phyloP scores from a whole-genome alignment of 371 early-diverging fungal species.

The Massospora cicadina region DNA sequence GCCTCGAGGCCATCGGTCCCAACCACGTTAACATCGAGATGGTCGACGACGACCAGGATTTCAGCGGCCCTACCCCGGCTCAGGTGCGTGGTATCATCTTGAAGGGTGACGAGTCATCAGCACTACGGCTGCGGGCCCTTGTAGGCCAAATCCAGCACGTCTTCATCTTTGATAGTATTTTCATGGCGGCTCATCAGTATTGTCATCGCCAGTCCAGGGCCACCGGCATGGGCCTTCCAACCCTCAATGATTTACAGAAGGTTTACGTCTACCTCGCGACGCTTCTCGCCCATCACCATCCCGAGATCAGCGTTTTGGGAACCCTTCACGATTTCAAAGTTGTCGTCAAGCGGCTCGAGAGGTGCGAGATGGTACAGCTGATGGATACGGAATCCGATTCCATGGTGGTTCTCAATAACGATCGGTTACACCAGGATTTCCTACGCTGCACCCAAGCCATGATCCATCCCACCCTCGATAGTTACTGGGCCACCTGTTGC shows the following conservation, averaged over 20 bases:
- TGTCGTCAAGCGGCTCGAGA: neutral
- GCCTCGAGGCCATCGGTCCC: slow-evolving; percentile 1
- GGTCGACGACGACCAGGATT: neutral
- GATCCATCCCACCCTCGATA: neutral
- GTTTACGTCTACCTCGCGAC: neutral
- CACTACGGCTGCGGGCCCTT: neutral
- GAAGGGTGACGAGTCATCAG: neutral
- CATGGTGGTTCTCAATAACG: neutral
- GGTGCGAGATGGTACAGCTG: slow-evolving; percentile 1
- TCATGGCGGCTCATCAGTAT: neutral
- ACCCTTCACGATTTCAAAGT: neutral
- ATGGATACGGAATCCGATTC: neutral
- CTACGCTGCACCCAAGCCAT: neutral
- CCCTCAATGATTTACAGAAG: neutral
- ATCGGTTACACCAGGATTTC: slow-evolving; percentile 1
- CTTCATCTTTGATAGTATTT: neutral
- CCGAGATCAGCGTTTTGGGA: neutral
- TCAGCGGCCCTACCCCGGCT: neutral
- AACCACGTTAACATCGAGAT: neutral
- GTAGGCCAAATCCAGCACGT: neutral
- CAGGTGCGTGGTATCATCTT: neutral
- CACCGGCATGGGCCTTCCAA: neutral
- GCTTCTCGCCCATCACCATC: neutral
- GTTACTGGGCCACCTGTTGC: neutral
- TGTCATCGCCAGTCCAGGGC: neutral